phyloP scores from a whole-genome alignment of 2,329 filamentous ascomycete genomes.

The Trichoderma hamatum region DNA sequence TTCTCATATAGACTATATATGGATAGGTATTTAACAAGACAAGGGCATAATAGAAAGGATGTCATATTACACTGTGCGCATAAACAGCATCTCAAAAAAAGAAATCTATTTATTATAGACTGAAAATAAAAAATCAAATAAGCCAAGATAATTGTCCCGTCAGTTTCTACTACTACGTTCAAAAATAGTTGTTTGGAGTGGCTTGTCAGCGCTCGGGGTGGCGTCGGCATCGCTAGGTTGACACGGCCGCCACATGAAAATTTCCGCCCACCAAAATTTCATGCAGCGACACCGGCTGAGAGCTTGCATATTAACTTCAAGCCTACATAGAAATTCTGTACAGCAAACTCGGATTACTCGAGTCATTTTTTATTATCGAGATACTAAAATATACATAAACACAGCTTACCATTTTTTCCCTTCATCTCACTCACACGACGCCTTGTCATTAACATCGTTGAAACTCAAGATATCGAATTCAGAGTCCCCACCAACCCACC shows the following conservation, averaged over 20 bases:
- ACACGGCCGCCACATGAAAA: constrained; percentile 11
- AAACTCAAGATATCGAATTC: background rate
- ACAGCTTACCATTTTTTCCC: background rate
- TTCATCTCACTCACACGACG: background rate
- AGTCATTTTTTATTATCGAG: background rate
- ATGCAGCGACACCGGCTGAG: constrained; percentile 12
- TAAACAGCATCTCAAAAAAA: background rate
- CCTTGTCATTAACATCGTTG: background rate
- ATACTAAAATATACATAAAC: background rate
- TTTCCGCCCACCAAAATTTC: constrained; percentile 15
- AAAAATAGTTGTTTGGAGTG: background rate
- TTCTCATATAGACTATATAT: background rate
- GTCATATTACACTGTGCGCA: background rate
- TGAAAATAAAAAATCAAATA: background rate
- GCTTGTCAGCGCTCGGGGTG: constrained; percentile 20
- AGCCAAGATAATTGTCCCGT: background rate
- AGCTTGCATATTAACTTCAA: background rate
- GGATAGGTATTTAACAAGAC: background rate
- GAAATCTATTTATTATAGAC: no score
- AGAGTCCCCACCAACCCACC: constrained; percentile 15
- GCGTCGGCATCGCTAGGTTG: constrained; percentile 21
- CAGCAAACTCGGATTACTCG: background rate
- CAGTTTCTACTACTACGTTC: background rate
- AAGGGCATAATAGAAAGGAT: constrained; percentile 5
- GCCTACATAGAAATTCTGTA: background rate